phyloP scores from a whole-genome alignment of 202 grass and related monocot species.

The Dendrocalamus latiflorus region DNA sequence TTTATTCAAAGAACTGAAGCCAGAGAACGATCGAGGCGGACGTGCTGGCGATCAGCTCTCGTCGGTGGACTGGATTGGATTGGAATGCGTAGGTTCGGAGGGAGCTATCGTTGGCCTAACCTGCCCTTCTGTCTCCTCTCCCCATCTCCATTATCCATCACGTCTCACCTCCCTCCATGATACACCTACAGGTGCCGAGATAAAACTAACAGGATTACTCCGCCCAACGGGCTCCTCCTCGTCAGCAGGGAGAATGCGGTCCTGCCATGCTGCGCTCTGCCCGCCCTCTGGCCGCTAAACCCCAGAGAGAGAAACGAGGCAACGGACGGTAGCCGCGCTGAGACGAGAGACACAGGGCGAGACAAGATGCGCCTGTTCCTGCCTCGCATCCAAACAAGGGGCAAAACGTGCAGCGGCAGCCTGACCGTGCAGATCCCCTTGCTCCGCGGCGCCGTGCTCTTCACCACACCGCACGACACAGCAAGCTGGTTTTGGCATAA shows the following conservation, averaged over 20 bases:
- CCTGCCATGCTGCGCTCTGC: not conserved
- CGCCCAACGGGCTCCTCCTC: constrained; percentile 14
- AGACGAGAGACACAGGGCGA: constrained; percentile 7
- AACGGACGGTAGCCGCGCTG: constrained; percentile 1
- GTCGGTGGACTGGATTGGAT: too few species aligned
- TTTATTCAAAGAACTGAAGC: too few species aligned
- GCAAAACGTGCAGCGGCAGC: constrained; percentile 24
- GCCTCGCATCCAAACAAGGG: constrained; percentile 32
- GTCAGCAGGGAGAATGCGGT: constrained; percentile 1
- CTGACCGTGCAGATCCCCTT: constrained; percentile 26
- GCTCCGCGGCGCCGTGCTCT: too few species aligned
- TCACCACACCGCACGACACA: too few species aligned
- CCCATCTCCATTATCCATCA: constrained; percentile 13
- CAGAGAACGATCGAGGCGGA: too few species aligned
- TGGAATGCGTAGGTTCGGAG: too few species aligned
- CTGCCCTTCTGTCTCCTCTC: not conserved
- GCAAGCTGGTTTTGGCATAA: too few species aligned
- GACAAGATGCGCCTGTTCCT: constrained; percentile 31
- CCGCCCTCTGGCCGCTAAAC: not conserved
- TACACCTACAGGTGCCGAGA: not conserved
- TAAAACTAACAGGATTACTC: not conserved
- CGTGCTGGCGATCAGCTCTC: too few species aligned
- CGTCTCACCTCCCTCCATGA: not conserved
- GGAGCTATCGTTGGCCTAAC: not conserved
- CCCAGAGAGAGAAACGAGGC: too few species aligned